A percentile compares a stretch with the other conserved stretches of the same genome.
Evolutionary conservation across 371 early-diverging fungal genomes (phyloP).

Genomic region (Chytridiales sp.): DNA sequence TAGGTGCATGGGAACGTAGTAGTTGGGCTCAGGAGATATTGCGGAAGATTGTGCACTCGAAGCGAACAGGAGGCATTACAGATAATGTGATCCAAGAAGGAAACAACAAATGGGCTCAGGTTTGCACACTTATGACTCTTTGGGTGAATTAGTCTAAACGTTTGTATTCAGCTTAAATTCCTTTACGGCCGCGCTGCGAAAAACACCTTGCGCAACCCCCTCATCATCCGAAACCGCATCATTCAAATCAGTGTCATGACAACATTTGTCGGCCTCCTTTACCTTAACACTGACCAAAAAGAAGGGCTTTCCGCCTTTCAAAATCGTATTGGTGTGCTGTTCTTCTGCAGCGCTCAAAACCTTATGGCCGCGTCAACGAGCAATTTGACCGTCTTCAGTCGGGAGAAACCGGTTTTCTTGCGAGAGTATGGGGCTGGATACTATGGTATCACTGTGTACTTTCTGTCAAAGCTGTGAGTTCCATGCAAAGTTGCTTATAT

Average conservation of each 20-base stretch:
- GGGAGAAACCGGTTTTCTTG: constrained; percentile 52
- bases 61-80: not conserved
- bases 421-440: constrained; percentile 60
- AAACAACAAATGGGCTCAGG: constrained; percentile 5
- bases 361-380: constrained; percentile 19
- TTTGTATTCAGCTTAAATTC: constrained; percentile 10
- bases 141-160: not conserved
- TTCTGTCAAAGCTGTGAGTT: constrained; percentile 49
- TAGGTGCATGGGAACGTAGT: constrained; percentile 13
- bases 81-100: not conserved
- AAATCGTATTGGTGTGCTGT: constrained; percentile 60
- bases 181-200: constrained; percentile 20
- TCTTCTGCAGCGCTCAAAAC: constrained; percentile 49
- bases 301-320: constrained; percentile 35
- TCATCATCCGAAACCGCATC: constrained; percentile 47
- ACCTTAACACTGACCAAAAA: constrained; percentile 32
- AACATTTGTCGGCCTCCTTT: constrained; percentile 42
- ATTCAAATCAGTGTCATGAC: constrained; percentile 35
- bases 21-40: not conserved
- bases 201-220: constrained; percentile 33
- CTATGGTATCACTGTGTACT: constrained; percentile 59
- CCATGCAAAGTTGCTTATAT: constrained; percentile 4
- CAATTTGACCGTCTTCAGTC: constrained; percentile 54
- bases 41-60: not conserved
- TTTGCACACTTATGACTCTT: not conserved